phyloP scores from a whole-genome alignment of 1,284 basidiomycete species.

The Heterobasidion irregulare region DNA sequence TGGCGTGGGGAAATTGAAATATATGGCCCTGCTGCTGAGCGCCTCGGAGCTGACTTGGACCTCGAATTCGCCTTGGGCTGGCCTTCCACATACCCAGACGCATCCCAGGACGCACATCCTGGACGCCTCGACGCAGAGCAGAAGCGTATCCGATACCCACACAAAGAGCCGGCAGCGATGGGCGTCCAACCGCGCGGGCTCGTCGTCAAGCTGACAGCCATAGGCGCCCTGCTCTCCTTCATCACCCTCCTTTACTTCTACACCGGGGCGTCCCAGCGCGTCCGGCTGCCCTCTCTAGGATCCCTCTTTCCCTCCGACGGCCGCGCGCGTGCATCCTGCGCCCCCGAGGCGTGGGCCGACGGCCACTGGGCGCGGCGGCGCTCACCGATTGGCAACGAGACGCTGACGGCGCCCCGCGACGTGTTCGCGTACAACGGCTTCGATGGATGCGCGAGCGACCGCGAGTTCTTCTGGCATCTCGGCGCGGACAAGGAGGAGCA shows the following conservation, averaged over 20 bases:
- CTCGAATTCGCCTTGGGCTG: too few relatives aligned
- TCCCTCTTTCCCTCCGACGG: background rate
- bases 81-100: too few relatives aligned
- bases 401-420: constrained; percentile 31
- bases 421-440: constrained; percentile 44
- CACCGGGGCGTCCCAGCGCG: background rate
- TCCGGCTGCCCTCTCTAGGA: background rate
- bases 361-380: background rate
- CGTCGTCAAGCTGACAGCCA: background rate
- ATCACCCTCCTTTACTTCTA: background rate
- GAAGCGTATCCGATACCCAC: too few relatives aligned
- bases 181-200: background rate
- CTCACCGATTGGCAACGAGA: constrained; percentile 9
- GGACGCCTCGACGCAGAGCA: too few relatives aligned
- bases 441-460: constrained; percentile 48
- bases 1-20: too few relatives aligned
- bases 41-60: too few relatives aligned
- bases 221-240: background rate
- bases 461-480: constrained; percentile 57
- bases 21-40: too few relatives aligned
- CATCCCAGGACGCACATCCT: too few relatives aligned
- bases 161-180: background rate
- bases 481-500: constrained; percentile 36
- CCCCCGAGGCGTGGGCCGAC: background rate
- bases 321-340: background rate